A percentile compares a stretch with the other conserved stretches of the same genome.
These are phyloP conservation scores for Chlorella variabilis DNA, from an alignment of 163 green algal genomes.

Conservation along the genomic window DNA sequence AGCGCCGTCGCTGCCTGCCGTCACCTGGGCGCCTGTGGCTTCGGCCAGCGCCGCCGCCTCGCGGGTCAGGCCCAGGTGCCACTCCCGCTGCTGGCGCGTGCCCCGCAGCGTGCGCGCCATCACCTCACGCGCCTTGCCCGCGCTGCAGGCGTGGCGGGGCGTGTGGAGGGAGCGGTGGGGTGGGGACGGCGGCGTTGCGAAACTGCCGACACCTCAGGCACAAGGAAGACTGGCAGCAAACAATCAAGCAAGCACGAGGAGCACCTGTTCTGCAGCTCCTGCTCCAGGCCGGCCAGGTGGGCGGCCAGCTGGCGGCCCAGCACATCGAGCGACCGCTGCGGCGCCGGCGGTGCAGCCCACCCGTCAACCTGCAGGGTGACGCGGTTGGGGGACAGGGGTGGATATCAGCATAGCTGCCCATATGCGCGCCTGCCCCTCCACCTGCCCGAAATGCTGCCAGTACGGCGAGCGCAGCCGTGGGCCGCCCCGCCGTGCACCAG, in stretches of 20 bases:
- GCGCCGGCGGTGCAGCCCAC: too few species aligned
- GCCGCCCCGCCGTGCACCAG: too few species aligned
- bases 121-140: not conserved
- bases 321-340: not conserved
- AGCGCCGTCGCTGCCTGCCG: too few species aligned
- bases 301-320: not conserved
- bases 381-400: too few species aligned
- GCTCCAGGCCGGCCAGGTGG: not conserved
- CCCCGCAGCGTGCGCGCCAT: not conserved
- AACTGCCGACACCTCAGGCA: not conserved
- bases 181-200: too few species aligned
- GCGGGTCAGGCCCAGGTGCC: not conserved
- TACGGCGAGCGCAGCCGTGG: too few species aligned
- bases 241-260: too few species aligned
- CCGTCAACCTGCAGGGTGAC: not conserved
- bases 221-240: too few species aligned
- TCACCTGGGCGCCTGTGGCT: not conserved
- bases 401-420: too few species aligned
- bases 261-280: not conserved
- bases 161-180: too few species aligned
- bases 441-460: too few species aligned
- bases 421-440: too few species aligned
- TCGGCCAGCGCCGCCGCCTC: not conserved
- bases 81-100: not conserved
- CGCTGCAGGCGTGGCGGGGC: not conserved